Conservation (phyloP, 768 basidiomycete species). For the Amanita jacksonii region DNA sequence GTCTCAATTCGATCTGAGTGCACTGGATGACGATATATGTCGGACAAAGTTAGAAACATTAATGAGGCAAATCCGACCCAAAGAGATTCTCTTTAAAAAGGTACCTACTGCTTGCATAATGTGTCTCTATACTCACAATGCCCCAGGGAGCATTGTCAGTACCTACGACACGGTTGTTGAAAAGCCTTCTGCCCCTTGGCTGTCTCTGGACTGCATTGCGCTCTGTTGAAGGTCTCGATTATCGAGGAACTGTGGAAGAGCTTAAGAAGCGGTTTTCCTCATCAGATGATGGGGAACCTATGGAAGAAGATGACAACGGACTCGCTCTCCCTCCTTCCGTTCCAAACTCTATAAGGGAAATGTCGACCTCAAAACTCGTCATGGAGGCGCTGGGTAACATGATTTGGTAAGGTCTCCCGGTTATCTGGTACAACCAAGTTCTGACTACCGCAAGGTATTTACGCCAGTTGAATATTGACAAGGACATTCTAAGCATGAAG, state of each 20-base stretch:
- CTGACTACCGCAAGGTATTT: constrained; percentile 49
- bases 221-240: constrained; percentile 73
- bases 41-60: constrained; percentile 90
- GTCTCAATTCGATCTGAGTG: constrained; percentile 85
- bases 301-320: constrained; percentile 28
- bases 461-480: constrained; percentile 89
- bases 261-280: constrained; percentile 56
- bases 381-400: constrained; percentile 86
- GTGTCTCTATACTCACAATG: too few relatives aligned
- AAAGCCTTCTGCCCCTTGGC: constrained; percentile 64
- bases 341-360: constrained; percentile 67
- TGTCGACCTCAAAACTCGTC: constrained; percentile 55
- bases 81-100: constrained; percentile 88
- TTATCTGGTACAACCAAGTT: constrained; percentile 18
- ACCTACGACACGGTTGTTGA: constrained; percentile 72
- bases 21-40: constrained; percentile 88
- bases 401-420: constrained; percentile 56
- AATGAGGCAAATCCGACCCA: constrained; percentile 82
- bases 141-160: constrained; percentile 78
- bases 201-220: constrained; percentile 89
- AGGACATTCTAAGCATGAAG: constrained; percentile 89
- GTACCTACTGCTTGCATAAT: constrained; percentile 32
- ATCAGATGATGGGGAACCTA: constrained; percentile 29
- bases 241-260: constrained; percentile 59
- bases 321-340: constrained; percentile 32